phyloP scores from a whole-genome alignment of 2,329 filamentous ascomycete genomes.

The Corniculantispora saksenae region DNA sequence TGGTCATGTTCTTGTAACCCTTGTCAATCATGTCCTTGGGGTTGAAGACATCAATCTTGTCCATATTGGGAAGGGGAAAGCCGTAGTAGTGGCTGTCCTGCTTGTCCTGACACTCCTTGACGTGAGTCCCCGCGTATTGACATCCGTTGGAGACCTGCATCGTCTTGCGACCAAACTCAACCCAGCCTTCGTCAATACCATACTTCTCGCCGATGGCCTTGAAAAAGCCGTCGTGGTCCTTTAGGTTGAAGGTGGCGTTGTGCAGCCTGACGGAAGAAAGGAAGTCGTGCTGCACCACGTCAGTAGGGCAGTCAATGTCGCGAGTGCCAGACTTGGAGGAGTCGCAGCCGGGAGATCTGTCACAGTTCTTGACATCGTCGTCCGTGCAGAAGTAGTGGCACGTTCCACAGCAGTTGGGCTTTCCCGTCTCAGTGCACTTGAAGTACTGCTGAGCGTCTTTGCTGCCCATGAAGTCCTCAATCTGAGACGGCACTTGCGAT shows the following conservation, averaged over 20 bases:
- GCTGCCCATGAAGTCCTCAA: constrained; percentile 20
- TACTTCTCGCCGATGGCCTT: constrained; percentile 23
- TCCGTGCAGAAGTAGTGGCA: constrained; percentile 3
- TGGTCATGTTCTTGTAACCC: constrained; percentile 17
- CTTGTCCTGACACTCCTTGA: constrained; percentile 17
- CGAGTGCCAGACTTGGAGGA: background rate
- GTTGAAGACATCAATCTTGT: constrained; percentile 23
- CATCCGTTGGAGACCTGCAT: constrained; percentile 20
- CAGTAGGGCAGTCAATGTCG: background rate
- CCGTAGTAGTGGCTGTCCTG: constrained; percentile 21
- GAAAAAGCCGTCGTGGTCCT: constrained; percentile 24
- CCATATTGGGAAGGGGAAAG: constrained; percentile 20
- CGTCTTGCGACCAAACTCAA: constrained; percentile 19
- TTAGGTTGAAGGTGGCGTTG: constrained; percentile 8
- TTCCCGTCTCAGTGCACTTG: constrained; percentile 16
- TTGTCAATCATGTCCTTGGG: constrained; percentile 26
- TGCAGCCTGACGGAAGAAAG: background rate
- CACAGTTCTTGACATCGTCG: constrained; percentile 11
- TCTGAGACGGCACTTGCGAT: background rate
- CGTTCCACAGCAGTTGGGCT: constrained; percentile 13
- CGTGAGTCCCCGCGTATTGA: constrained; percentile 17
- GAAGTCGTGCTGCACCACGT: background rate
- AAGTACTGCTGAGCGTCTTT: constrained; percentile 22
- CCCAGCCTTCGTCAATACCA: constrained; percentile 13
- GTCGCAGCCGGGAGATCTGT: constrained; percentile 1